These are phyloP conservation scores for Globisporangium okanoganense DNA, from an alignment of 352 stramenopile genomes.

Conservation along the genomic window DNA sequence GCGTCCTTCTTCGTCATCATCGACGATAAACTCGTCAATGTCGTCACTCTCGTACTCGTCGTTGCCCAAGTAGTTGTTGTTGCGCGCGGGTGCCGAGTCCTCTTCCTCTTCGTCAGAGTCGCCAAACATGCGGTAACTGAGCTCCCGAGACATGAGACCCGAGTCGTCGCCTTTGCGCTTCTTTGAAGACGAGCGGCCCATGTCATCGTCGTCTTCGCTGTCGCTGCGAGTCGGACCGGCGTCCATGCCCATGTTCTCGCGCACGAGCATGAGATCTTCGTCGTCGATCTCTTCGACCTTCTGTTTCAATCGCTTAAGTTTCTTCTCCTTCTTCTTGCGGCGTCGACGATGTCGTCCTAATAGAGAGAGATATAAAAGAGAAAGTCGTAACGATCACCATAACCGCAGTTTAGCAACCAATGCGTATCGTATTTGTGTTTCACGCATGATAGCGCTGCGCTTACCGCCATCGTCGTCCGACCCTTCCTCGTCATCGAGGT, in stretches of 20 bases:
- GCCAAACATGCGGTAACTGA: conserved; percentile 88
- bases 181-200: conserved; percentile 65
- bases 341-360: conserved; percentile 61
- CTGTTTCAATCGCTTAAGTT: conserved; percentile 82
- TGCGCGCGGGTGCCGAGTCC: conserved; percentile 53
- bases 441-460: background rate
- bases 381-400: background rate
- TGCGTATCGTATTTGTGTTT: background rate
- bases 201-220: conserved; percentile 75
- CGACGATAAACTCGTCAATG: conserved; percentile 89
- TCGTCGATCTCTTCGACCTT: conserved; percentile 88
- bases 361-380: background rate
- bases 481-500: conserved; percentile 70
- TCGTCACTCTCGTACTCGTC: conserved; percentile 89
- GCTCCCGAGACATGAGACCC: conserved; percentile 80
- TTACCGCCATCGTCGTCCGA: conserved; percentile 71
- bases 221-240: conserved; percentile 65
- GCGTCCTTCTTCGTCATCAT: conserved; percentile 86
- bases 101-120: conserved; percentile 89
- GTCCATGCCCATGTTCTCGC: conserved; percentile 89
- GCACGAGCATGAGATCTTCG: conserved; percentile 85
- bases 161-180: conserved; percentile 68
- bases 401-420: background rate
- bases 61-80: conserved; percentile 81
- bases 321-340: conserved; percentile 85